These are phyloP conservation scores for Heritiera fomes DNA, from an alignment of 345 rosid species.

Conservation along the genomic window DNA sequence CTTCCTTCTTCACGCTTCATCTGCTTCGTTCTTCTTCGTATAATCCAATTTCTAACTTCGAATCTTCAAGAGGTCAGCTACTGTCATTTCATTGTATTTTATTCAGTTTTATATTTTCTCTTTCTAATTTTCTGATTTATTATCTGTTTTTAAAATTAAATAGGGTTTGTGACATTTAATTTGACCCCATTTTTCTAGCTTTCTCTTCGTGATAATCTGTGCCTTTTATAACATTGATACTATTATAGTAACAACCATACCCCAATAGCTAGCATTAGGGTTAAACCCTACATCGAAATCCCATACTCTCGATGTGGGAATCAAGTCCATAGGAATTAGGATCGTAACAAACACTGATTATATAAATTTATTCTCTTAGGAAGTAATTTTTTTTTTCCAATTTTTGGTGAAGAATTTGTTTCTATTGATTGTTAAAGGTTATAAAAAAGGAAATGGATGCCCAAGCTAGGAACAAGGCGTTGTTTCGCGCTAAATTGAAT, in stretches of 20 bases:
- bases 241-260: too few species aligned
- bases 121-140: not conserved
- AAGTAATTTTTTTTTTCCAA: not conserved
- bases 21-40: too few species aligned
- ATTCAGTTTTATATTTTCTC: too few species aligned
- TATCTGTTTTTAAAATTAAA: not conserved
- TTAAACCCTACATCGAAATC: not conserved
- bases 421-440: not conserved
- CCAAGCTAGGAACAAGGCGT: constrained; percentile 71
- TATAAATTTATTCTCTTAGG: not conserved
- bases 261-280: too few species aligned
- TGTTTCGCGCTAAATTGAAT: constrained; percentile 81
- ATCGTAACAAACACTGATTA: not conserved
- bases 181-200: not conserved
- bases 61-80: too few species aligned
- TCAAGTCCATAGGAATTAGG: too few species aligned
- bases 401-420: not conserved
- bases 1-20: too few species aligned
- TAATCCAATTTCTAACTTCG: too few species aligned
- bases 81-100: too few species aligned
- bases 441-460: constrained; percentile 56
- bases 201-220: not conserved
- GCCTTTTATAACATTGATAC: too few species aligned
- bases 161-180: not conserved
- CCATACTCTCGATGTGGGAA: not conserved